phyloP scores from a whole-genome alignment of 2,329 filamentous ascomycete species.

The Arthrocladium fulminans region DNA sequence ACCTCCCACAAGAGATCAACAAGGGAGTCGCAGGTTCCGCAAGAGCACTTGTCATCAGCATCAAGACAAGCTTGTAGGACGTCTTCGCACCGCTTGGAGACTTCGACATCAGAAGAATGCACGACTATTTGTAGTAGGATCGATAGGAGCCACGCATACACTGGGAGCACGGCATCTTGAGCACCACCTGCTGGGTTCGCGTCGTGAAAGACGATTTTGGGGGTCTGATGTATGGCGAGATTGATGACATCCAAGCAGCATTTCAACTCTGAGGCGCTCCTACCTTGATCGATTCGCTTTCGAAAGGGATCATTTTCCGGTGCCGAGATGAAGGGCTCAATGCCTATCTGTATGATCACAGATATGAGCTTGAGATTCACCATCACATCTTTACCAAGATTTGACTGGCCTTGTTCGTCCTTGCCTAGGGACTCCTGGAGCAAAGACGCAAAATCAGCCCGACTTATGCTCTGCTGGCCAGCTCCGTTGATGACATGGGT shows the following conservation, averaged over 20 bases:
- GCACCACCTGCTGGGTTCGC: neutral
- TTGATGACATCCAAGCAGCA: slow-evolving; percentile 72
- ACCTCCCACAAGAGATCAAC: neutral
- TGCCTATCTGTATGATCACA: slow-evolving; percentile 65
- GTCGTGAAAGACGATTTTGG: slow-evolving; percentile 22
- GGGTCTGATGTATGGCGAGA: slow-evolving; percentile 66
- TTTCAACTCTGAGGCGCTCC: slow-evolving; percentile 33
- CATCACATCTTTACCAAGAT: slow-evolving; percentile 56
- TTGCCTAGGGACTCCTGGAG: slow-evolving; percentile 54
- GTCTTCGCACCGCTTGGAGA: slow-evolving; percentile 2
- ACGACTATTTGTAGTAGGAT: slow-evolving; percentile 42
- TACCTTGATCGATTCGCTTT: slow-evolving; percentile 33
- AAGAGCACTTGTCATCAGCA: slow-evolving; percentile 2
- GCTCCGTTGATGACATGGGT: slow-evolving; percentile 68
- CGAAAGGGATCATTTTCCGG: slow-evolving; percentile 60
- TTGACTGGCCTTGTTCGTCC: slow-evolving; percentile 34
- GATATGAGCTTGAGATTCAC: slow-evolving; percentile 81
- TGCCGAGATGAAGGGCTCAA: slow-evolving; percentile 51
- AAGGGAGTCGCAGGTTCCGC: slow-evolving; percentile 1
- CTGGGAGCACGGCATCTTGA: slow-evolving; percentile 31
- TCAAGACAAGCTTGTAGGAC: neutral
- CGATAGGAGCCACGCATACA: slow-evolving; percentile 47
- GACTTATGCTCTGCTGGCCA: slow-evolving; percentile 55
- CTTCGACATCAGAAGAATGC: slow-evolving; percentile 1
- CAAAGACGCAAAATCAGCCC: slow-evolving; percentile 66